Evolutionary conservation across 1,284 basidiomycete species (phyloP).

Genomic region (Austroboletus novae-zelandiae): DNA sequence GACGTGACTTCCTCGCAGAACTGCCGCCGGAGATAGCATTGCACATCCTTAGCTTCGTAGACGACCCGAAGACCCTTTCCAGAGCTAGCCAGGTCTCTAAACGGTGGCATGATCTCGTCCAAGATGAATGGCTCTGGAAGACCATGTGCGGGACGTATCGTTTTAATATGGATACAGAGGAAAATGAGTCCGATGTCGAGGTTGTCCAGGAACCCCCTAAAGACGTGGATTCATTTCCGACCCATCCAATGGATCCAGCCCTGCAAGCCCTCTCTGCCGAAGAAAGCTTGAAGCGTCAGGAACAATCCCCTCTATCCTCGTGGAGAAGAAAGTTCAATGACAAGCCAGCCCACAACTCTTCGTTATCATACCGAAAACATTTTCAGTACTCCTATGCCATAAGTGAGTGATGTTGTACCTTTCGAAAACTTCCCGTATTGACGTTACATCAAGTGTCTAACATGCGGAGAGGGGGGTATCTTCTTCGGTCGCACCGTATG

Average conservation of each 20-base stretch:
- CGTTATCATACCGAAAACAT: conserved; percentile 63
- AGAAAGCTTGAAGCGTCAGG: conserved; percentile 31
- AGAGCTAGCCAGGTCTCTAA: conserved; percentile 73
- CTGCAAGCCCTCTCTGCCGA: conserved; percentile 37
- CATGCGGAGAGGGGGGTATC: conserved; percentile 80
- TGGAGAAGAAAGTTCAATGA: conserved; percentile 18
- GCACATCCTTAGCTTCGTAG: conserved; percentile 79
- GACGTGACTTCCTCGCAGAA: conserved; percentile 82
- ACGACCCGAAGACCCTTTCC: conserved; percentile 77
- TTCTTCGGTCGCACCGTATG: conserved; percentile 74
- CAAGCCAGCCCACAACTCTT: conserved; percentile 13
- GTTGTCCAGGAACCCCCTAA: conserved; percentile 19
- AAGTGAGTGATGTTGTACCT: conserved; percentile 43
- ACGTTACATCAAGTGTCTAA: conserved; percentile 59
- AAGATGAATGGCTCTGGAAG: conserved; percentile 86
- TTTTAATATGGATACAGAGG: conserved; percentile 38
- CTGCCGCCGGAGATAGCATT: conserved; percentile 85
- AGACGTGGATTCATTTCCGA: conserved; percentile 34
- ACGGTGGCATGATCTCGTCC: conserved; percentile 76
- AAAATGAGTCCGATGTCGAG: conserved; percentile 12
- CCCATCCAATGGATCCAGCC: conserved; percentile 39
- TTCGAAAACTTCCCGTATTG: neutral
- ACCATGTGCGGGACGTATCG: conserved; percentile 67
- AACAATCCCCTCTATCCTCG: conserved; percentile 21
- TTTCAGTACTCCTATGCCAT: conserved; percentile 81